Base-by-base conservation (phyloP, 768 basidiomycete genomes). In the Mycena belliarum region DNA sequence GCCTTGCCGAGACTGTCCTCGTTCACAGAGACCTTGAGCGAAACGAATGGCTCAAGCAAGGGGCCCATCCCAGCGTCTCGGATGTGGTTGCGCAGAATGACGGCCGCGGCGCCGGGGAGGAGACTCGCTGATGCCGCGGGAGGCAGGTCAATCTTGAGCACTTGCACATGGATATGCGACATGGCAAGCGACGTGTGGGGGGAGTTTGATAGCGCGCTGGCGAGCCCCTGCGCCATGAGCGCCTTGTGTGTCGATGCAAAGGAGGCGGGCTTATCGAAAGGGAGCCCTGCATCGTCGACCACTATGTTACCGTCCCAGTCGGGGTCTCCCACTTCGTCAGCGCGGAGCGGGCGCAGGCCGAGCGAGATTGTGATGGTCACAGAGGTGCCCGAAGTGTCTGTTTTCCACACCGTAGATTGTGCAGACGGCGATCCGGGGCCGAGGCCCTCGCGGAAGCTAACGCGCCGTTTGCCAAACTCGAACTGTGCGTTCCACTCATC, bases 401-500 rank as follows among this genome's bases (percentile, higher is more conserved):
- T 81, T 49, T 80, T 75, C 88, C 89, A 92, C 3, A 72, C 68
- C 52, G 82, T 72, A 59, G 77, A 72, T 18, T 72, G 69, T 4
- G 62, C 63, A 3, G 69, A 63, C 18, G 73, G 68, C 29, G 62
- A 60, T 2, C 65, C 70, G 15, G 68, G 52, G 0, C 80, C 80
- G 48, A 75, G 68, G 15, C 76, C 80, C 70, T 94, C 93, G 18
- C 92, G 84, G 73, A 89, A 94, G 72, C 87, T 88, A 51, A 94
- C 92, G 15, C 87, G 82, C 52, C 91, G 83, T 55, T 73, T 75
- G 6, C 93, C 91, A 63, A 93, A 82, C 66, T 93, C 86, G 66
- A 91, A 93, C 43, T 82, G 78, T 29, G 76, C 89, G 29, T 83
- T 80, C 88, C 89, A 95, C 71, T 94, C 93, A 54, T 91, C 85